These are phyloP conservation scores for Coelastrella sp. DNA, from an alignment of 139 green algal species.

Conservation along the genomic window DNA sequence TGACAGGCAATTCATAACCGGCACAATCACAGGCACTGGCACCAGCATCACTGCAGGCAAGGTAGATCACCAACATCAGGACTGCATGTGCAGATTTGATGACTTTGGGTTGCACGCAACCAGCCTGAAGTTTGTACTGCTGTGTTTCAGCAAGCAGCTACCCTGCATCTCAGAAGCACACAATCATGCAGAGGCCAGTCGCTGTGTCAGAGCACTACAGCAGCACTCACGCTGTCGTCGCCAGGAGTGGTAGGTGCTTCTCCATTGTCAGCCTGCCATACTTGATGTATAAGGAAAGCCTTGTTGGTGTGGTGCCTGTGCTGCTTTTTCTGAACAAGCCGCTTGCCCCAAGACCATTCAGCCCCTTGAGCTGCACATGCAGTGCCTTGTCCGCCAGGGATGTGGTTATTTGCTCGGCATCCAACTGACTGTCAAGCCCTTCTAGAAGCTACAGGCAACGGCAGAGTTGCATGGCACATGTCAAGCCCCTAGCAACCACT, in stretches of 20 bases:
- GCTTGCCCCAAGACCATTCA: constrained; percentile 40
- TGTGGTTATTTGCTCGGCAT: not conserved
- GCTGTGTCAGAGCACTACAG: no score
- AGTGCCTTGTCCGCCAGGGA: not conserved
- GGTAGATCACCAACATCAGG: no score
- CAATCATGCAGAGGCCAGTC: no score
- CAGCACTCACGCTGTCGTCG: not conserved
- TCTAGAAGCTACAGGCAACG: not conserved
- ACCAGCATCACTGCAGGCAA: not conserved
- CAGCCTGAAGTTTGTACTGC: no score
- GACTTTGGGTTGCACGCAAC: no score
- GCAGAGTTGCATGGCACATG: no score
- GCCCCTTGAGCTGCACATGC: constrained; percentile 38
- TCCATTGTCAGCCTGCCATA: constrained; percentile 32
- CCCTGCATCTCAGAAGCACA: no score
- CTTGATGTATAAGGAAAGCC: constrained; percentile 39
- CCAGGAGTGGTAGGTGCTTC: constrained; percentile 39
- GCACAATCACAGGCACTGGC: not conserved
- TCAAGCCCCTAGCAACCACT: no score
- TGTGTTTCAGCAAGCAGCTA: no score
- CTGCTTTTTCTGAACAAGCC: not conserved
- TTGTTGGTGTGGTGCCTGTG: not conserved
- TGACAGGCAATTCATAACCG: constrained; percentile 42
- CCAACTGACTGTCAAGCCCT: constrained; percentile 22
- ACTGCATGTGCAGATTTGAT: no score